Percentiles rank a stretch among this genome's conserved stretches.
phyloP scores from a whole-genome alignment of 2,329 filamentous ascomycete genomes.

The Delphinella strobiligena region DNA sequence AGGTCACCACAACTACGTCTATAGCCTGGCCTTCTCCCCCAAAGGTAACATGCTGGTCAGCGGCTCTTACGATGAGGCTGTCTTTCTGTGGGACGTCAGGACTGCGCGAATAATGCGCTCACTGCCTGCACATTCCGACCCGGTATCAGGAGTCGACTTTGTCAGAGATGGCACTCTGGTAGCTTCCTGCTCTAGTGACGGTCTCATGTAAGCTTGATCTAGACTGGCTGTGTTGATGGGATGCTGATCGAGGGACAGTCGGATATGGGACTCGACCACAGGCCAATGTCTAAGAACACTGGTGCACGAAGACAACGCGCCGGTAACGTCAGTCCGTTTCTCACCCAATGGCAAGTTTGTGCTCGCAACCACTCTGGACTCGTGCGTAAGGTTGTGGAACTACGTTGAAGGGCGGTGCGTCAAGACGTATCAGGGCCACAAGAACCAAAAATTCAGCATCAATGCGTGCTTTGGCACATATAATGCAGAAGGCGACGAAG shows the following conservation, averaged over 20 bases:
- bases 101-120: constrained; percentile 80
- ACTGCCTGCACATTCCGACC: constrained; percentile 87
- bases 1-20: constrained; percentile 94
- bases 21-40: constrained; percentile 87
- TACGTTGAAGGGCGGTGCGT: constrained; percentile 84
- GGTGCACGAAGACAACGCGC: constrained; percentile 90
- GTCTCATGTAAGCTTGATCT: constrained; percentile 53
- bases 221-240: too few relatives aligned
- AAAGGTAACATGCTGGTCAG: constrained; percentile 96
- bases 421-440: constrained; percentile 94
- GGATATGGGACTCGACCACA: constrained; percentile 91
- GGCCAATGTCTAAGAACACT: constrained; percentile 91
- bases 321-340: constrained; percentile 81
- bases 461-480: constrained; percentile 70
- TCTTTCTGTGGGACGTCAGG: constrained; percentile 92
- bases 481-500: constrained; percentile 12
- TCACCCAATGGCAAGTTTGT: constrained; percentile 89
- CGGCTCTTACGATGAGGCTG: constrained; percentile 92
- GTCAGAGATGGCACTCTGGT: constrained; percentile 85
- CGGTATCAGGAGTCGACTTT: constrained; percentile 87
- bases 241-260: constrained; percentile 40
- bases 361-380: constrained; percentile 83
- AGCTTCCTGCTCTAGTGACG: constrained; percentile 83
- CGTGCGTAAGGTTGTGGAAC: constrained; percentile 84
- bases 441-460: constrained; percentile 75